These are phyloP conservation scores for Debaryomyces fabryi DNA, from an alignment of 1,139 yeast species.

Conservation along the genomic window DNA sequence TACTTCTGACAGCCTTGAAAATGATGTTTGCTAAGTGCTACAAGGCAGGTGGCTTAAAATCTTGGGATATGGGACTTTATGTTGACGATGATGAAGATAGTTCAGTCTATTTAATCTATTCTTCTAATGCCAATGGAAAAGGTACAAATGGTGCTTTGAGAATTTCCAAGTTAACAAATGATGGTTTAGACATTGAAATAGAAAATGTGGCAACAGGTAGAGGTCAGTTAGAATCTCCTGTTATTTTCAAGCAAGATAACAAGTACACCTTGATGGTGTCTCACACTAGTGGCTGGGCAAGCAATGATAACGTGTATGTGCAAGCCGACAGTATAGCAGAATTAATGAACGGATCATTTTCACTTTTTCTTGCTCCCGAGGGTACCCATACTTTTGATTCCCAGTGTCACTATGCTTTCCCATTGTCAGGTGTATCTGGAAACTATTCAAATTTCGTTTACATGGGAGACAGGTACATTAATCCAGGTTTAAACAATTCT, in stretches of 20 bases:
- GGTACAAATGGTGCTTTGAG: conserved; percentile 1
- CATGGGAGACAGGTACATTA: not conserved
- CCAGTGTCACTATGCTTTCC: not conserved
- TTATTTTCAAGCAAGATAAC: not conserved
- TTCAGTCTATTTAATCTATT: conserved; percentile 1
- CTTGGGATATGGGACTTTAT: conserved; percentile 3
- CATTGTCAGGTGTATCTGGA: not conserved
- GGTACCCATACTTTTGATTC: not conserved
- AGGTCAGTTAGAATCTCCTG: conserved; percentile 2
- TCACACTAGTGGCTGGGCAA: not conserved
- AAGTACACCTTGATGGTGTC: not conserved
- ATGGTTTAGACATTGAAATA: not conserved
- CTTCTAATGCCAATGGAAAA: conserved; percentile 4
- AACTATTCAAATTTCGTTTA: not conserved
- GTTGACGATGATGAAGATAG: conserved; percentile 3
- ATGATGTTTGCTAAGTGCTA: not conserved
- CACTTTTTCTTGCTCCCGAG: not conserved
- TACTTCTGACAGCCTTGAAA: not conserved
- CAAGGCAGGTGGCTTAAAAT: conserved; percentile 1
- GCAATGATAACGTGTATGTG: not conserved
- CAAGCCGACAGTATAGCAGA: not conserved
- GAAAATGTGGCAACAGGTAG: not conserved
- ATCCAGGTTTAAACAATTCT: not conserved
- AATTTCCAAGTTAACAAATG: not conserved
- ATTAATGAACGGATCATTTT: not conserved